Base-by-base conservation (phyloP, 1,284 basidiomycete genomes). In the Ceratobasidium sp. region DNA sequence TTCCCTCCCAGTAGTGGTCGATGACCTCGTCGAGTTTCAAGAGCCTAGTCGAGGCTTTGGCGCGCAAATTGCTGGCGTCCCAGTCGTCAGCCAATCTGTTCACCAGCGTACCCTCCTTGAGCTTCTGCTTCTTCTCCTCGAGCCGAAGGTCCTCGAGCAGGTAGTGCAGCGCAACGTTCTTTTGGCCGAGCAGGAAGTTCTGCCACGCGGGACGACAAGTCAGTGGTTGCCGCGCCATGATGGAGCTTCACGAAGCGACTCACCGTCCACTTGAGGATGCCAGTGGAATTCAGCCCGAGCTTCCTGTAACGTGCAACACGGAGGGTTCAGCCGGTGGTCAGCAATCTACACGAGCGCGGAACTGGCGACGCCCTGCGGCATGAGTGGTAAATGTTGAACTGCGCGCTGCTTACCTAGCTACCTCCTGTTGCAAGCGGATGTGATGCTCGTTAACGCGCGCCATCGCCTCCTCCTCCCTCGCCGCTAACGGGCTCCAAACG, bases 1-100 rank as follows among this genome's bases (percentile, higher is more conserved):
- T 75, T 5, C 71, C 71, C 3, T n/a, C 44, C 71, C 71, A 75
- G 60, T 10, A 75, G 15, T 53, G 44, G 1, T 51, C 44, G 28
- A 75, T 18, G 26, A 64, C 2, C 3, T 39, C 28, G 26, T 53
- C 44, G 13, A 75, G 13, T 12, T 15, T 51, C 15, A 10, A 20
- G 46, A 75, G 15, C n/a, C 71, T 15, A 20, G 58, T 64, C 26
- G 71, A 75, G 4, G 46, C 23, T 18, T 12, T 4, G 23, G 13
- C 12, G 4, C 15, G 13, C 0, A 63, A 6, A 10, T 75, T 75
- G 4, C 10, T 18, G 2, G 42, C 71, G 28, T 13, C 64, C 71
- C 71, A 75, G 20, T 64, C 18, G 26, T 61, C 23, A 15, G 58
- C 15, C 23, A 51, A 10, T 23, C 33, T 33, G 15, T 75, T 12